A percentile compares a stretch with the other conserved stretches of the same genome.
Evolutionary conservation across 139 green algal species (phyloP).

Genomic region (Pseudopediastrum boryanum): DNA sequence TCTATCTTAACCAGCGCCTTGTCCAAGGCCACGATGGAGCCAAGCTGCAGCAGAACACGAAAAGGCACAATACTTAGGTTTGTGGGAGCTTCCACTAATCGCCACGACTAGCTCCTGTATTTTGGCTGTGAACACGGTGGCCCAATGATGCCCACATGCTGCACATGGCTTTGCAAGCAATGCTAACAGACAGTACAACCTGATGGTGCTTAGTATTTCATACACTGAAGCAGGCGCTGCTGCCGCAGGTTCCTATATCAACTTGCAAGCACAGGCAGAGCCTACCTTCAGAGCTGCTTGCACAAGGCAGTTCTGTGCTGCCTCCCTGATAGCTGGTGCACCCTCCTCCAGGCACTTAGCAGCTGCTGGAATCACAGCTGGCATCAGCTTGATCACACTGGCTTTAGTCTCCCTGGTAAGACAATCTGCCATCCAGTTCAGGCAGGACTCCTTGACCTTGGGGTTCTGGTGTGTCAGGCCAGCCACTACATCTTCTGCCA

Average conservation of each 20-base stretch:
- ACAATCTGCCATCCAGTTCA: slow-evolving; percentile 23
- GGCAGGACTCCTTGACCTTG: slow-evolving; percentile 57
- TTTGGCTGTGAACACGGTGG: too few species aligned
- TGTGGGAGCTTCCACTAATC: too few species aligned
- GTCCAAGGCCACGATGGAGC: slow-evolving; percentile 53
- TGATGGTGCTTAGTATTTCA: too few species aligned
- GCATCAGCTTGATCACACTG: slow-evolving; percentile 48
- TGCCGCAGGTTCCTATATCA: too few species aligned
- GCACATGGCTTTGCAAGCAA: too few species aligned
- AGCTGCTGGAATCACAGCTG: slow-evolving; percentile 60
- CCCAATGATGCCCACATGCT: too few species aligned
- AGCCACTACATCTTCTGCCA: slow-evolving; percentile 62
- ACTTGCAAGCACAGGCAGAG: too few species aligned
- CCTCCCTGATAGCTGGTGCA: slow-evolving; percentile 73
- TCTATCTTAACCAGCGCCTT: slow-evolving; percentile 74
- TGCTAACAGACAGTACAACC: too few species aligned
- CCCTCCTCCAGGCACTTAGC: slow-evolving; percentile 77
- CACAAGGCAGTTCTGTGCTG: slow-evolving; percentile 68
- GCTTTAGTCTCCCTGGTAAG: slow-evolving; percentile 45
- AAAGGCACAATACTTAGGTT: too few species aligned
- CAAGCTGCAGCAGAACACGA: slow-evolving; percentile 48
- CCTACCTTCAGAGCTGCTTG: slow-evolving; percentile 70
- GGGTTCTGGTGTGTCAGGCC: slow-evolving; percentile 84
- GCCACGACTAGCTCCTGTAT: too few species aligned
- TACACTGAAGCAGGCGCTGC: too few species aligned